These are phyloP conservation scores for Bombardia bombarda DNA, from an alignment of 495 filamentous ascomycete genomes.

Conservation along the genomic window DNA sequence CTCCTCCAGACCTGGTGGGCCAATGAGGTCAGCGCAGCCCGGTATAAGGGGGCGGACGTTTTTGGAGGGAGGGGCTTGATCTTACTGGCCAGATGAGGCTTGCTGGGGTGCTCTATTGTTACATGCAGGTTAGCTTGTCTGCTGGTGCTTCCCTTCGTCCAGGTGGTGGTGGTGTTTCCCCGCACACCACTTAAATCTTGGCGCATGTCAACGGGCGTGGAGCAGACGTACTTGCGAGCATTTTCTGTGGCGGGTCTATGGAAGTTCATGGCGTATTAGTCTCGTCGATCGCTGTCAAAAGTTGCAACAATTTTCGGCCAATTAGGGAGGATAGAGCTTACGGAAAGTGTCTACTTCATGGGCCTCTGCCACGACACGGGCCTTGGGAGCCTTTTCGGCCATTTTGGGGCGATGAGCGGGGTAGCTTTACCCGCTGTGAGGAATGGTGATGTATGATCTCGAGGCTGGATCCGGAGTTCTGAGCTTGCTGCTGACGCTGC, in stretches of 20 bases:
- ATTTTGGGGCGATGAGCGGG: slow-evolving; percentile 41
- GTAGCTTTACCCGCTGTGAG: slow-evolving; percentile 5
- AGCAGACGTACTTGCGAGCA: slow-evolving; percentile 51
- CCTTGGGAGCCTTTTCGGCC: slow-evolving; percentile 54
- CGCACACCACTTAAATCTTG: slow-evolving; percentile 13
- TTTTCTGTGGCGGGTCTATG: slow-evolving; percentile 48
- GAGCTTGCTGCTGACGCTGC: not conserved
- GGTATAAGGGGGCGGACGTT: not conserved
- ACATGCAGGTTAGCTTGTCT: slow-evolving; percentile 22
- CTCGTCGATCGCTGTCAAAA: no score
- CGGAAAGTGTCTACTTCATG: slow-evolving; percentile 81
- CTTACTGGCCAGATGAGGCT: slow-evolving; percentile 48
- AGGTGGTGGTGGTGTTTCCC: no score
- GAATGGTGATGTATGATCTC: not conserved
- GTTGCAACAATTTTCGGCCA: not conserved
- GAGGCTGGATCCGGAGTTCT: not conserved
- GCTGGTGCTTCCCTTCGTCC: slow-evolving; percentile 19
- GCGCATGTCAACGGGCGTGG: slow-evolving; percentile 6
- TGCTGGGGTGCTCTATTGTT: slow-evolving; percentile 47
- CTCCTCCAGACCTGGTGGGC: slow-evolving; percentile 56
- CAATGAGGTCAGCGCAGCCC: slow-evolving; percentile 10
- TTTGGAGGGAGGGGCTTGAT: no score
- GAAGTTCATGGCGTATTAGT: no score
- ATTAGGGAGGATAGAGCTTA: slow-evolving; percentile 19
- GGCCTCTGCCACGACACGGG: slow-evolving; percentile 72